Base-by-base conservation (phyloP, 192 early-diverging fungal genomes). In the Coemansia sp. region DNA sequence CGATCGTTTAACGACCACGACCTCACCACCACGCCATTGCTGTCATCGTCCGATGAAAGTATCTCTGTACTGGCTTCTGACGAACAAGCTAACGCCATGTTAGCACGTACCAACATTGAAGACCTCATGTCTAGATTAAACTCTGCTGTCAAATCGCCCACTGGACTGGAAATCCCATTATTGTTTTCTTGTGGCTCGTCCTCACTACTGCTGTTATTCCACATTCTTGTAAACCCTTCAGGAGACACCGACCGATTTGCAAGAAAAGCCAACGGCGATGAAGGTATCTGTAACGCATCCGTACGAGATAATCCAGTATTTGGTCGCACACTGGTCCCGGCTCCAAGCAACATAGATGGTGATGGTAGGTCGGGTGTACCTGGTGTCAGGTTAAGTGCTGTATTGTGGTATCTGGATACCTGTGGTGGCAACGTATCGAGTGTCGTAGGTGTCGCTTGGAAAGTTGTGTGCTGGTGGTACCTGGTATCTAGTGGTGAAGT, bases 311-410 rank as follows among this genome's bases (percentile, higher is more conserved):
- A 8, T 36, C 59, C 28, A 33, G 2, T 15, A 34, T 17, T 2
- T 59, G 33, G 15, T 20, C 35, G 9, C 1, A 28, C 22, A 28
- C 22, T 28, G 22, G 22, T 28, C 22, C 22, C 22, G 22, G 22
- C 1, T 28, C 22, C 22, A 5, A 41, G 39, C 9, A 41, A 11
- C 39, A 41, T 53, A 11, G 73, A 75, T 5, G 78, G 73, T 12
- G 78, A 81, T 6, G 78, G 78, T 36, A 81, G 51, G 32, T 80
- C 73, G 28, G 78, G 78, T 8, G 78, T 81, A 2, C 52, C 69
- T 11, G 78, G 78, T 15, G 68, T 45, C 60, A 63, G 61, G 45
- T 2, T n/a, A 5, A 41, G 34, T n/a, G 38, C 20, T 9, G 60
- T 41, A 8, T 18, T 41, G 9, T 22, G 60, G 37, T 38, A 15